Evolutionary conservation across 1,284 basidiomycete species (phyloP).

Genomic region (Heterobasidion annosum): DNA sequence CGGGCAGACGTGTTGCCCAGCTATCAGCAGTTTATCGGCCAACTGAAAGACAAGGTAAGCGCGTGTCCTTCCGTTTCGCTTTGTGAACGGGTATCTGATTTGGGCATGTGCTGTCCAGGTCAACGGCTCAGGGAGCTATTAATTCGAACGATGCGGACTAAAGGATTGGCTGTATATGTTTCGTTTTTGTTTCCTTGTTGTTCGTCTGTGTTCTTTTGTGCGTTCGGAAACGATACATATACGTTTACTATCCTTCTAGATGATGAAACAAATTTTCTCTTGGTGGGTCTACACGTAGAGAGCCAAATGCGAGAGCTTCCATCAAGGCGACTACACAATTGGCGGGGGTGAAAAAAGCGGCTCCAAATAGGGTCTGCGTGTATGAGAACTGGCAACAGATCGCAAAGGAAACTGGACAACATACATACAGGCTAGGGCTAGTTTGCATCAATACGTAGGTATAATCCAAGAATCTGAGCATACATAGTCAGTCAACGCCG

Average conservation of each 20-base stretch:
- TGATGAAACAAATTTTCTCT: background rate
- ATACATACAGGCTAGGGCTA: background rate
- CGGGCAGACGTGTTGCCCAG: constrained; percentile 91
- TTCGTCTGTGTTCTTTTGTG: background rate
- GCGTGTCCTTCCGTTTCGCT: background rate
- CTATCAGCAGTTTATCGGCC: constrained; percentile 88
- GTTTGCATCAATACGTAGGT: background rate
- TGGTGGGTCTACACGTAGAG: background rate
- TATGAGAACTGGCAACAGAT: background rate
- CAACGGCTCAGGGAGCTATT: constrained; percentile 8
- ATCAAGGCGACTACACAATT: background rate
- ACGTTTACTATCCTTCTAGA: background rate
- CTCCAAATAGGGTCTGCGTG: too few relatives aligned
- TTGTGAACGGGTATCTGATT: background rate
- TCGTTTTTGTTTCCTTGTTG: background rate
- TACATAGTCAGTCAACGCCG: background rate
- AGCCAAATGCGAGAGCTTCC: background rate
- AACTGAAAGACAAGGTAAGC: constrained; percentile 68
- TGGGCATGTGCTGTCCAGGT: constrained; percentile 4
- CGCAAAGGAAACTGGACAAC: background rate
- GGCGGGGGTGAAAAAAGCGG: too few relatives aligned
- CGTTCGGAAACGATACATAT: background rate
- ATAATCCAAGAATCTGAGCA: background rate
- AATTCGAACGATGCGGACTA: background rate
- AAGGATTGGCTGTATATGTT: background rate